phyloP scores from a whole-genome alignment of 805 yeast species.

The Monosporozyma aquatica region DNA sequence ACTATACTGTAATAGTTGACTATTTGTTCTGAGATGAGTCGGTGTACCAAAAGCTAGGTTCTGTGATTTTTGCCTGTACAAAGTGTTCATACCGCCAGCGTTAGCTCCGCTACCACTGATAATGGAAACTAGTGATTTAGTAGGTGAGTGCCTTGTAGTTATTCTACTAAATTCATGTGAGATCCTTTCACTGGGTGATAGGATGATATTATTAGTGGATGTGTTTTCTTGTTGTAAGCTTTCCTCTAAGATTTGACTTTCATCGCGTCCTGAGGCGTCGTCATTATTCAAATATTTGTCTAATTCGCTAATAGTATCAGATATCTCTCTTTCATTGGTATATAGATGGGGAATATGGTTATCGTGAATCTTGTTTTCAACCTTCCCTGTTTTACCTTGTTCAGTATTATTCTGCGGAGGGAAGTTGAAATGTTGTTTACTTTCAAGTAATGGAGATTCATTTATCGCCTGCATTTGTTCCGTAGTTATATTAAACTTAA shows the following conservation, averaged over 20 bases:
- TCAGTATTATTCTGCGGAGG: background rate
- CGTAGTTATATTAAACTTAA: slow-evolving; percentile 1
- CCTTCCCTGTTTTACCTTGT: background rate
- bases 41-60: slow-evolving; percentile 3
- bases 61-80: slow-evolving; percentile 14
- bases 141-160: slow-evolving; percentile 26
- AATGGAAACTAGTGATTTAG: slow-evolving; percentile 27
- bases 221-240: slow-evolving; percentile 18
- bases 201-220: slow-evolving; percentile 9
- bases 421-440: slow-evolving; percentile 3
- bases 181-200: slow-evolving; percentile 6
- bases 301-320: slow-evolving; percentile 24
- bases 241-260: slow-evolving; percentile 16
- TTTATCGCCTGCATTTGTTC: background rate
- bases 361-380: background rate
- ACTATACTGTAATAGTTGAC: slow-evolving; percentile 13
- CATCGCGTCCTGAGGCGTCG: slow-evolving; percentile 9
- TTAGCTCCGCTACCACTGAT: slow-evolving; percentile 14
- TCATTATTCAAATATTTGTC: slow-evolving; percentile 21
- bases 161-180: slow-evolving; percentile 13
- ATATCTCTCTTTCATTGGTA: background rate
- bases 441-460: slow-evolving; percentile 2
- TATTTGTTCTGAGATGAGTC: slow-evolving; percentile 13
- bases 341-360: background rate
- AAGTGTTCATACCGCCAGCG: no score